A percentile compares a stretch with the other conserved stretches of the same genome.
These are phyloP conservation scores for Microstegium vimineum DNA, from an alignment of 176 grass and related monocot genomes.

Conservation along the genomic window DNA sequence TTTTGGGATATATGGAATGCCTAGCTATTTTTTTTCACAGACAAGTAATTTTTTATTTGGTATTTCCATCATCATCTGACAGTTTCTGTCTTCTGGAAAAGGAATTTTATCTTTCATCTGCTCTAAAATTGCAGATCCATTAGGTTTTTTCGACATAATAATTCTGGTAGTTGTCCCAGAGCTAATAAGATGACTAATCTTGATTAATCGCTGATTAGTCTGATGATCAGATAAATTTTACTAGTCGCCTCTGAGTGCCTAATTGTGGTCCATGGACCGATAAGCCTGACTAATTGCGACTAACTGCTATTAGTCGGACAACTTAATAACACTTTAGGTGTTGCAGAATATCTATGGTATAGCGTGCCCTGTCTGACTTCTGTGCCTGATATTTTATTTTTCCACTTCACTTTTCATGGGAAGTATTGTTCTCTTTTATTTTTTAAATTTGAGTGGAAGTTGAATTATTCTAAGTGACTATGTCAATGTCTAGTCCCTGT, in stretches of 20 bases:
- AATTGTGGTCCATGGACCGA: neutral
- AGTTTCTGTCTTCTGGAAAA: neutral
- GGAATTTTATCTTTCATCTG: neutral
- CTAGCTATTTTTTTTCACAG: neutral
- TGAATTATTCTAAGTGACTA: neutral
- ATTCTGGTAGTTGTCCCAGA: neutral
- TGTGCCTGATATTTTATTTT: neutral
- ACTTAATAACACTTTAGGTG: conserved; percentile 4
- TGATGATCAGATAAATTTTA: neutral
- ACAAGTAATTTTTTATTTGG: neutral
- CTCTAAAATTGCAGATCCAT: neutral
- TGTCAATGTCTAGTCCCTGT: too few relatives aligned
- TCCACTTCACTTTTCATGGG: neutral
- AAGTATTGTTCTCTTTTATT: neutral
- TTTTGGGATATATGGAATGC: neutral
- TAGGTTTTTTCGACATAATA: neutral
- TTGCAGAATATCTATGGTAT: neutral
- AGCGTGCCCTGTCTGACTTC: neutral
- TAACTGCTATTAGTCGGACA: neutral
- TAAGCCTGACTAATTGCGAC: neutral
- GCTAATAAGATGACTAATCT: neutral
- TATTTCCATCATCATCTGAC: neutral
- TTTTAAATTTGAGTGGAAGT: neutral
- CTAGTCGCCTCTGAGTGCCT: neutral
- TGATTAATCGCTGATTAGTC: neutral